Conservation (phyloP, 768 basidiomycete genomes). For the Asterophora parasitica region DNA sequence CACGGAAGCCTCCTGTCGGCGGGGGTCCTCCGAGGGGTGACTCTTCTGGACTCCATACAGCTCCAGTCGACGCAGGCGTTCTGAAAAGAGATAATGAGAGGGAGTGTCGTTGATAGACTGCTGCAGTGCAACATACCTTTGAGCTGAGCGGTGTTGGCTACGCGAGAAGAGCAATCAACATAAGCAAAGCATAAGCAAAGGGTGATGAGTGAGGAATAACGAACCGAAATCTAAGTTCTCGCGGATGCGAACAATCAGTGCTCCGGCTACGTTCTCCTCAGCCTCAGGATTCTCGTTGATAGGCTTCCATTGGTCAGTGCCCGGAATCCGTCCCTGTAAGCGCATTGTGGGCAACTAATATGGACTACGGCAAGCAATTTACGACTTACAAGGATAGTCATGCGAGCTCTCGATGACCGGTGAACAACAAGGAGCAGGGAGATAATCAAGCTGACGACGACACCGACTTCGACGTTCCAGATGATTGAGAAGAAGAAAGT, state of each 20-base stretch:
- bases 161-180: neutral
- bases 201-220: constrained; percentile 16
- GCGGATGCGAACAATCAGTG: constrained; percentile 82
- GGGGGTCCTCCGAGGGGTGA: constrained; percentile 88
- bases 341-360: neutral
- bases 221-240: constrained; percentile 89
- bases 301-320: constrained; percentile 86
- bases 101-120: neutral
- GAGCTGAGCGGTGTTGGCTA: constrained; percentile 92
- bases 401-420: constrained; percentile 81
- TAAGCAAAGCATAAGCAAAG: neutral
- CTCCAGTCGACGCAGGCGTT: constrained; percentile 79
- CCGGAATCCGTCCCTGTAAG: constrained; percentile 76
- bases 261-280: constrained; percentile 74
- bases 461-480: constrained; percentile 90
- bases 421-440: constrained; percentile 87
- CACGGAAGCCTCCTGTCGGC: constrained; percentile 65
- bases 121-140: constrained; percentile 50
- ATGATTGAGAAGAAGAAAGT: constrained; percentile 87
- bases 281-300: constrained; percentile 84
- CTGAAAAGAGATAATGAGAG: constrained; percentile 29
- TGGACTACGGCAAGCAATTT: neutral
- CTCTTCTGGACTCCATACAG: constrained; percentile 74
- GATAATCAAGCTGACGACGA: constrained; percentile 83
- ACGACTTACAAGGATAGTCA: constrained; percentile 77